Evolutionary conservation across 1,284 basidiomycete species (phyloP), one percentile per base, ranked within the genome.

Genomic region (Marasmius tenuissimus): DNA sequence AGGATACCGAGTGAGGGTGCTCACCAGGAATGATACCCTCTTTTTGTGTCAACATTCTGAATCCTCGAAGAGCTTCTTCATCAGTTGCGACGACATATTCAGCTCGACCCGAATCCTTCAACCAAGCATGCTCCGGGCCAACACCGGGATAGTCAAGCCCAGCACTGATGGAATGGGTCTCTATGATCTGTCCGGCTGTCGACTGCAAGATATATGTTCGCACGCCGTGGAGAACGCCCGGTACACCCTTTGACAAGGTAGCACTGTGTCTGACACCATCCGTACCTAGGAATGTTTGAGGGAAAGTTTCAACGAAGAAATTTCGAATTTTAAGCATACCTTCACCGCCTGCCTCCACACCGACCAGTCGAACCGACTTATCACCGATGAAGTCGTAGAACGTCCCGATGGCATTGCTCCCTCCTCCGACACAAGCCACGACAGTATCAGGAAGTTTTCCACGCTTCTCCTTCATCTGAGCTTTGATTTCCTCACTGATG

Each of bases 21-120:
- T 64, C 63, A 92, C 91, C 93, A 35, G 97, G 97, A 71, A 99
- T 98, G 72, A 99, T 99, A 38, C 97, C 97, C 79, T 99, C 97
- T 27, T 89, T 76, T 76, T 99, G 93, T 0, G 95, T 97, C 70
- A 90, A 85, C 76, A 94, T 82, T 66, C 94, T 84, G 85, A 99
- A 99, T 0, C 95, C 97, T 48, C 93, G 84, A 39, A 99, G 81
- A 4, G 95, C 96, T 72, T 99, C 85, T 71, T 96, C 91, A 71
- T 99, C 97, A 1, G 94, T 98, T 9, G 97, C 97, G 11, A 86
- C 89, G 16, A 92, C 85, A 76, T 98, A 99, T 73, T 98, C 94
- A 0, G 96, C 97, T 59, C 97, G 82, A 16, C 94, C 93, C 2
- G 89, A 90, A 72, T 97, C 94, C 77, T 98, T 98, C 72, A 99